A percentile compares a stretch with the other conserved stretches of the same genome.
Conservation (phyloP, 805 yeast species). For the Candida rishiriensis region DNA sequence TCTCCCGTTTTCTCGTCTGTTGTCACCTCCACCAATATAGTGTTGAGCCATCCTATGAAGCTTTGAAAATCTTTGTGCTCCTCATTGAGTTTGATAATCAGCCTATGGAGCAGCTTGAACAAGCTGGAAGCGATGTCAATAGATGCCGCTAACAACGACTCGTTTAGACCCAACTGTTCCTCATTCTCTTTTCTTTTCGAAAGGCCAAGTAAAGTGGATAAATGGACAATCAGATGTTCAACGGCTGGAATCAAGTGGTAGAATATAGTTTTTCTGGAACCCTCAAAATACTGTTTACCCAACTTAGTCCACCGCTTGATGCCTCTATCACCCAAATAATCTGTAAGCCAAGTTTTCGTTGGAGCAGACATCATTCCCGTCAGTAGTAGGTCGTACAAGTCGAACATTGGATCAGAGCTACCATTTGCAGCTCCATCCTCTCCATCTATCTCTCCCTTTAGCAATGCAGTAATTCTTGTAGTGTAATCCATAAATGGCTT, state of each 20-base stretch:
- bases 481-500: constrained; percentile 36
- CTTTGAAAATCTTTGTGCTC: constrained; percentile 43
- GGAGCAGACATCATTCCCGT: constrained; percentile 51
- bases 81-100: constrained; percentile 40
- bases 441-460: constrained; percentile 33
- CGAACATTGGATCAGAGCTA: constrained; percentile 31
- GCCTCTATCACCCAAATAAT: constrained; percentile 66
- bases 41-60: constrained; percentile 41
- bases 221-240: constrained; percentile 48
- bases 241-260: constrained; percentile 49
- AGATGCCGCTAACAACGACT: constrained; percentile 12
- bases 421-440: constrained; percentile 6
- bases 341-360: constrained; percentile 55
- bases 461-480: constrained; percentile 29
- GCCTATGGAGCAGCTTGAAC: constrained; percentile 32
- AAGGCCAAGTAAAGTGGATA: constrained; percentile 39
- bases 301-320: constrained; percentile 48
- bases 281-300: constrained; percentile 49
- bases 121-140: constrained; percentile 19
- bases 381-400: constrained; percentile 43
- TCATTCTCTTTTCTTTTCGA: constrained; percentile 33
- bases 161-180: constrained; percentile 15
- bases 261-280: constrained; percentile 41
- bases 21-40: constrained; percentile 32
- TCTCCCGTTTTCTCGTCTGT: constrained; percentile 32